Conservation (phyloP, 2,329 filamentous ascomycete species). For the Aspergillus caelatus region DNA sequence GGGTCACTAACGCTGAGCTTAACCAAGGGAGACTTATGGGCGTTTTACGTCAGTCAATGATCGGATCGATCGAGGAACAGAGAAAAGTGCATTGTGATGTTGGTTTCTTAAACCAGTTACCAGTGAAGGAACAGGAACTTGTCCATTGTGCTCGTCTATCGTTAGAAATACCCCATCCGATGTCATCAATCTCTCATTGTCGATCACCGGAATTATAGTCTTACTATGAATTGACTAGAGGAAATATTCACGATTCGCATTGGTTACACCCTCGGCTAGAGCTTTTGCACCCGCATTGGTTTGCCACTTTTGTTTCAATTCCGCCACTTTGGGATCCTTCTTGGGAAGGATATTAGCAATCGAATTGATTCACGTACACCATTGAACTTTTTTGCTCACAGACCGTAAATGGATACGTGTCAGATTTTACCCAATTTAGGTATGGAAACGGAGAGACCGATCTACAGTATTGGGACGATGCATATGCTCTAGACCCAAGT, state of each 20-base stretch:
- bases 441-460: not conserved
- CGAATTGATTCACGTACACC: not conserved
- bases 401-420: not conserved
- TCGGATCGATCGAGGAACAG: not conserved
- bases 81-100: not conserved
- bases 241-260: not conserved
- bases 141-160: not conserved
- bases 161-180: not conserved
- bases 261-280: not conserved
- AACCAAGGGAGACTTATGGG: not conserved
- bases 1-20: not conserved
- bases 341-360: not conserved
- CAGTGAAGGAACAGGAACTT: not conserved
- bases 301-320: not conserved
- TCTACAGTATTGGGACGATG: not conserved
- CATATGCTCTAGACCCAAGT: not conserved
- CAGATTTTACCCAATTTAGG: not conserved
- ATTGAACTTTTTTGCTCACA: not conserved
- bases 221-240: not conserved
- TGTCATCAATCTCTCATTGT: not conserved
- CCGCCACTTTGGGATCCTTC: not conserved
- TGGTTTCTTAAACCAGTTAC: not conserved
- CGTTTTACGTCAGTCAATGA: not conserved
- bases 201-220: not conserved
- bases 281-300: not conserved